phyloP scores from a whole-genome alignment of 192 early-diverging fungal genomes.

The Dimargaris cristalligena region DNA sequence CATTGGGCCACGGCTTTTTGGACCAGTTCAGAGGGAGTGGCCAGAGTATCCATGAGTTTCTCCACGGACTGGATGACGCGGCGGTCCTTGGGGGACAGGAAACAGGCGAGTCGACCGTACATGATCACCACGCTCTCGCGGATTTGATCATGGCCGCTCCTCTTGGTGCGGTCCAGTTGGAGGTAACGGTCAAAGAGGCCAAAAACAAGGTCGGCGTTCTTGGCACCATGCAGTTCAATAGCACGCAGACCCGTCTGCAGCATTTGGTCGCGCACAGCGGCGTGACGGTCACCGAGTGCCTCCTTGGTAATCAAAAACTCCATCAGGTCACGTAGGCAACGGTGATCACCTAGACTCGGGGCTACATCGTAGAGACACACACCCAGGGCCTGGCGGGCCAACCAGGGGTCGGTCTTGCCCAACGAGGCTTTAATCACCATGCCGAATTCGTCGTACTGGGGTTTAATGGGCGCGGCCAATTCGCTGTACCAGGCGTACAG shows the following conservation, averaged over 20 bases:
- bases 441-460: conserved; percentile 81
- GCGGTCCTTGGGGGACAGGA: conserved; percentile 52
- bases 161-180: conserved; percentile 39
- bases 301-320: conserved; percentile 68
- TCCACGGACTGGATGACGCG: conserved; percentile 68
- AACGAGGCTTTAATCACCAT: conserved; percentile 73
- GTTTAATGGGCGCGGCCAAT: conserved; percentile 50
- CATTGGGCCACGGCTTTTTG: conserved; percentile 90
- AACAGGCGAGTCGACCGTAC: conserved; percentile 78
- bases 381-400: conserved; percentile 72
- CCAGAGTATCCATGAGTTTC: conserved; percentile 73
- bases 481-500: conserved; percentile 15
- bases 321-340: conserved; percentile 37
- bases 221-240: conserved; percentile 52
- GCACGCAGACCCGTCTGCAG: conserved; percentile 70
- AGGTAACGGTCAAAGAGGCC: conserved; percentile 58
- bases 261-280: conserved; percentile 62
- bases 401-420: conserved; percentile 61
- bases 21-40: conserved; percentile 87
- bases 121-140: conserved; percentile 85
- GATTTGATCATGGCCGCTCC: conserved; percentile 65
- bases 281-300: conserved; percentile 70
- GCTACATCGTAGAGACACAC: conserved; percentile 50
- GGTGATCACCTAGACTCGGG: conserved; percentile 31
- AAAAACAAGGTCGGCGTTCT: conserved; percentile 47